Base-by-base conservation (phyloP, 2,329 filamentous ascomycete genomes). In the Talaromyces piceae region DNA sequence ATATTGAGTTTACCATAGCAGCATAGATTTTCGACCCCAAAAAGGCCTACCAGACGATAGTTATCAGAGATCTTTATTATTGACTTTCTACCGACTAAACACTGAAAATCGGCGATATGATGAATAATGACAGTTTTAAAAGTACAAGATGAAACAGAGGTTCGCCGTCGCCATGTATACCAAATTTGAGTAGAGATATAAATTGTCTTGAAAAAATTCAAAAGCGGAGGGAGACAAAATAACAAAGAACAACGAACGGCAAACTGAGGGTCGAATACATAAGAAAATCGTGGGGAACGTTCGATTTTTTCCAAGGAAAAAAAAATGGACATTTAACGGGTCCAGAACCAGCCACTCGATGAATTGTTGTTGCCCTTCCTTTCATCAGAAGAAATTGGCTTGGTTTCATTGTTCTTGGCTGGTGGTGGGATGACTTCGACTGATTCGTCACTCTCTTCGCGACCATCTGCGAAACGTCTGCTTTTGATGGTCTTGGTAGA, bases 401-500 rank as follows among this genome's bases (percentile, higher is more conserved):
- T 43, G n/a, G 37, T 39, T 22, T 22, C 4, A 8, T 30, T 47
- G 7, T 27, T 47, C 31, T 51, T 28, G 22, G 8, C 16, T 27
- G 57, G 56, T 7, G 57, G 60, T 23, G 61, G 58, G 20, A 61
- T 67, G 37, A 60, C 58, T 43, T 81, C 76, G 3, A 77, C 66
- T 6, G 76, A 79, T 57, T 82, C 78, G 7, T 77, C 74, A 28
- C 66, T 78, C 61, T 83, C 80, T 59, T 83, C 81, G 3, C 74
- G 71, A 0, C 81, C 81, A 66, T 84, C 80, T 1, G 77, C 69
- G 58, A 82, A 84, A 2, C 77, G 72, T 59, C 77, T 79, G 55
- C 79, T 83, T 13, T 80, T 66, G 8, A 81, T 67, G 1, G 76
- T 74, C 57, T 77, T 81, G 0, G 77, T 83, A 7, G 77, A 76